Conservation (phyloP, 371 early-diverging fungal species). For the Blyttiomyces sp. region DNA sequence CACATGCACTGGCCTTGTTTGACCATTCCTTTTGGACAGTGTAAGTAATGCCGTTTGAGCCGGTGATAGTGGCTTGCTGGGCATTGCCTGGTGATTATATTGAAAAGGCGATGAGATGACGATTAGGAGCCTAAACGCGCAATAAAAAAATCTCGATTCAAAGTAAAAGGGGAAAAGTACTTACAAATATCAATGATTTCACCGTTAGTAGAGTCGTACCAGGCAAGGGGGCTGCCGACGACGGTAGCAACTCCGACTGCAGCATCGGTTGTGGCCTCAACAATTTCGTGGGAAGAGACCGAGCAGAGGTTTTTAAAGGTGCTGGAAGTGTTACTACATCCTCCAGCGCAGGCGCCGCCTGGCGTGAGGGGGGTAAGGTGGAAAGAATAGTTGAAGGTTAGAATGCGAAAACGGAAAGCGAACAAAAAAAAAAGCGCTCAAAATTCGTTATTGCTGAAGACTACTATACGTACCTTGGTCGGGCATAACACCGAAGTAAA, state of each 20-base stretch:
- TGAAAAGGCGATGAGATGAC: too few relatives aligned
- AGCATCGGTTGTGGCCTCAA: conserved; percentile 14
- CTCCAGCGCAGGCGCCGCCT: conserved; percentile 9
- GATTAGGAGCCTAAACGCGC: too few relatives aligned
- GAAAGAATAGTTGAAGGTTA: conserved; percentile 10
- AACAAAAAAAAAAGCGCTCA: not conserved
- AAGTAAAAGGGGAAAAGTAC: too few relatives aligned
- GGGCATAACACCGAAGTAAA: conserved; percentile 27
- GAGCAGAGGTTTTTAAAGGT: conserved; percentile 18
- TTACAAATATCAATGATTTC: conserved; percentile 25
- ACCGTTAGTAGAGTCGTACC: conserved; percentile 23
- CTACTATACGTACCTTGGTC: too few relatives aligned
- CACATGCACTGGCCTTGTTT: not conserved
- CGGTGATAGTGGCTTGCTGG: too few relatives aligned
- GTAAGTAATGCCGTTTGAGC: too few relatives aligned
- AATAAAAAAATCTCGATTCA: too few relatives aligned
- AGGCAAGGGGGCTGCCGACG: conserved; percentile 14
- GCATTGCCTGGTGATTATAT: too few relatives aligned
- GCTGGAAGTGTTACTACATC: conserved; percentile 9
- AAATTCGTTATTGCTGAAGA: not conserved
- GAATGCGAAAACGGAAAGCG: not conserved
- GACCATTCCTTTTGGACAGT: not conserved
- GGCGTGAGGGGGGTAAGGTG: conserved; percentile 11
- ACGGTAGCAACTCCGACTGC: conserved; percentile 8
- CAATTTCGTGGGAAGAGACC: conserved; percentile 23